These are phyloP conservation scores for Pseudohyphozyma bogoriensis DNA, from an alignment of 768 basidiomycete genomes.

Conservation along the genomic window DNA sequence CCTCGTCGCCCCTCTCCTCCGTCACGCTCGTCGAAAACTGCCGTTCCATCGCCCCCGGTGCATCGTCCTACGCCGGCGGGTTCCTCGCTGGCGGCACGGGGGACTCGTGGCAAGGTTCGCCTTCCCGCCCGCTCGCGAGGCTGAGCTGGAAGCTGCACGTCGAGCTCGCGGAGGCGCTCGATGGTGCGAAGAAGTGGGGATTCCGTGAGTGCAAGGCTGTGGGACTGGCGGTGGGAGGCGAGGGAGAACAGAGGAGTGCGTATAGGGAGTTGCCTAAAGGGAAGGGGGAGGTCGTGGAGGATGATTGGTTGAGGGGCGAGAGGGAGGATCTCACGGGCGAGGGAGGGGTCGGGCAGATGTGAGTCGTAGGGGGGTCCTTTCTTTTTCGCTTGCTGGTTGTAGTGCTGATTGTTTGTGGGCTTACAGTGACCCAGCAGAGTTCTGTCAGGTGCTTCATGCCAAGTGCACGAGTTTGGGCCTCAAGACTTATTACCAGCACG, in stretches of 20 bases:
- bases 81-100: conserved; percentile 45
- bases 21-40: conserved; percentile 43
- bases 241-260: conserved; percentile 10
- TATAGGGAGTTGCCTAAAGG: conserved; percentile 28
- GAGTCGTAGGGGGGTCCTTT: neutral
- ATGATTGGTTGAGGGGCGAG: conserved; percentile 15
- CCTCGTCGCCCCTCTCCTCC: conserved; percentile 33
- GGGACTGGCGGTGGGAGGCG: conserved; percentile 32
- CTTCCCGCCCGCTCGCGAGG: conserved; percentile 36
- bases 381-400: too few species aligned
- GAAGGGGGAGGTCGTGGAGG: neutral
- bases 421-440: conserved; percentile 17
- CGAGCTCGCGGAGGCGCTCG: conserved; percentile 39
- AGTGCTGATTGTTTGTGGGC: too few species aligned
- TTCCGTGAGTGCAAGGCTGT: conserved; percentile 38
- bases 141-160: conserved; percentile 42
- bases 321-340: conserved; percentile 10
- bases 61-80: conserved; percentile 40
- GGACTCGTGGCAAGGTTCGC: conserved; percentile 36
- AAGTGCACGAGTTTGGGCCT: conserved; percentile 3
- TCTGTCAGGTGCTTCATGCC: conserved; percentile 8
- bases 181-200: conserved; percentile 42
- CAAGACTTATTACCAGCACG: conserved; percentile 4
- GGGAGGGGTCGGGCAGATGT: conserved; percentile 24
- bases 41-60: conserved; percentile 37